Base-by-base conservation (phyloP, 345 rosid genomes). In the Hibiscus syriacus region DNA sequence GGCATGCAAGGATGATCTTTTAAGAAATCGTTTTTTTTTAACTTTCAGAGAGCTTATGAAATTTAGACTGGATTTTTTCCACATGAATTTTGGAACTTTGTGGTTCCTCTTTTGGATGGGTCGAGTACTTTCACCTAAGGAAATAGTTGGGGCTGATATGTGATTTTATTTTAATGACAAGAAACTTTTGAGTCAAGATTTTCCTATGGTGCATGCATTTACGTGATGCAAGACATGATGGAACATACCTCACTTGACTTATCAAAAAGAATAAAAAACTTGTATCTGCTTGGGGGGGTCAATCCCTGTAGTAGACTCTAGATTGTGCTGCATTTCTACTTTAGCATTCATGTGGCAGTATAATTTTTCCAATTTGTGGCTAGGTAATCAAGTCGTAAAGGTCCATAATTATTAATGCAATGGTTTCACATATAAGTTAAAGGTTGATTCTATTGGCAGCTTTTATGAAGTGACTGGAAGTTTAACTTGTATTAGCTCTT, bases 111-210 rank as follows among this genome's bases (percentile, higher is more conserved):
- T 43, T 41, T 58, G 55, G 54, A 38, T 63, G n/a, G 59, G 52
- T 68, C n/a, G 61, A 66, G 25, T 55, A 22, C 25, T 13, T 69
- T 25, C 30, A 25, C 56, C 66, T 48, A 27, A 38, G 62, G 19
- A 43, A 64, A 64, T 60, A 46, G 39, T 64, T 50, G 70, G 62
- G 38, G 77, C 19, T 34, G 56, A 55, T 46, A 50, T 23, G 36
- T 30, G 34, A 26, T 68, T 63, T 19, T 38, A 36, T 4, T 69
- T 30, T 23, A 25, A 45, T 39, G 53, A 38, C 11, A 13, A 9
- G 46, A 39, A 11, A 22, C 39, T 48, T 64, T 34, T 27, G 8
- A 32, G 66, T 54, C 64, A 27, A 17, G 58, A 27, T 55, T 14
- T 55, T 65, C 7, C n/a, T 23, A 63, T 22, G 34, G 46, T 26